Evolutionary conservation across 202 grass and related monocot genomes (phyloP), one percentile per base, ranked within the genome.

Genomic region (Bolboschoenoplectus hybrid): DNA sequence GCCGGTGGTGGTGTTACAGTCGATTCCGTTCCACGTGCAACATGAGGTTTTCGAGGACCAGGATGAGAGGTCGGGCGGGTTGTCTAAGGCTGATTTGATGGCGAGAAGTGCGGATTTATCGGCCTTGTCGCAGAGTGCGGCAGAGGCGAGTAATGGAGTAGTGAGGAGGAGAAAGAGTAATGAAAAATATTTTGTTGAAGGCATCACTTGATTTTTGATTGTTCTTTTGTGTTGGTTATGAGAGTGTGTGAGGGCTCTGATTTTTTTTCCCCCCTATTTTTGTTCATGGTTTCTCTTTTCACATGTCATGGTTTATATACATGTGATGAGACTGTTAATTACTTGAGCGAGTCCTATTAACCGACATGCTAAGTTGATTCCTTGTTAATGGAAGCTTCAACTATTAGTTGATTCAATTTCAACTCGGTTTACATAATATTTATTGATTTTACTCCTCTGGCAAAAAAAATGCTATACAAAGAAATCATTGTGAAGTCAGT

Each of bases 11-110:
- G 56, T 39, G 68, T 91, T 45, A 87, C 93, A 95, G 51, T 83
- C 65, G 44, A 95, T 49, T 70, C 89, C 93, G 0, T 74, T 8
- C 93, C 93, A 95, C 4, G 79, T 16, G 79, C 90, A 95, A 41
- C 66, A 16, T 0, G 64, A 53, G 17, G 81, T 20, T 16, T 58
- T 88, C 45, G 89, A 83, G 74, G 90, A 85, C 93, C 93, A 92
- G 4, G 81, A 84, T 50, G 93, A 90, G 73, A 95, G 87, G 11
- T 47, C 87, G 8, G 82, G 13, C 1, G 74, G 87, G 79, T 88
- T 63, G 65, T 86, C 86, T 35, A 95, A 60, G 0, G 85, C 85
- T 0, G 85, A 79, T 84, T 92, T 95, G 12, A 95, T 52, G 10
- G 82, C 78, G 0, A 91, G 38, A 10, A 92, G 57, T 2, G 91